A percentile compares a stretch with the other conserved stretches of the same genome.
Evolutionary conservation across 139 green algal genomes (phyloP).

Genomic region (Coelastrella sp.): DNA sequence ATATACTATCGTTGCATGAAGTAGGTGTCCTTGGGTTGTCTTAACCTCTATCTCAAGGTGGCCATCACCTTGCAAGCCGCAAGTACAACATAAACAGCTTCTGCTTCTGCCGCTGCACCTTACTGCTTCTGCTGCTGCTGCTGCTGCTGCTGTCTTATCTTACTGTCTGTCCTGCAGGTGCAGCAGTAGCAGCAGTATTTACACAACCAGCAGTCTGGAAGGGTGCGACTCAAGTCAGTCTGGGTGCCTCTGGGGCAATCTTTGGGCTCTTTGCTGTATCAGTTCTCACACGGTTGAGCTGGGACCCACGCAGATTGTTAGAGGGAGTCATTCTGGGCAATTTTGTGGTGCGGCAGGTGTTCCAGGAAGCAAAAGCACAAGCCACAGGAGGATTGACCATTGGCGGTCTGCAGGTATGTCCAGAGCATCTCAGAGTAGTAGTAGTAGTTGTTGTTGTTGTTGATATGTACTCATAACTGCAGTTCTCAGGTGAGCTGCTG

Average conservation of each 20-base stretch:
- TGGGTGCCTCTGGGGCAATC: constrained; percentile 83
- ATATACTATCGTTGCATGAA: too few species aligned
- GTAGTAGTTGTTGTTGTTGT: not conserved
- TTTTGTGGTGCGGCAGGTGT: constrained; percentile 85
- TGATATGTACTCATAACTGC: too few species aligned
- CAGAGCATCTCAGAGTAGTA: too few species aligned
- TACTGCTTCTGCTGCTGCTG: not conserved
- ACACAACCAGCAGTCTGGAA: constrained; percentile 40
- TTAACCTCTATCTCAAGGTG: too few species aligned
- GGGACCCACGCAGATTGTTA: constrained; percentile 77
- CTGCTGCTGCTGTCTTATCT: not conserved
- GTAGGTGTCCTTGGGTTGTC: too few species aligned
- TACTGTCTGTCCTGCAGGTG: constrained; percentile 50
- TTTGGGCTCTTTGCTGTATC: constrained; percentile 91
- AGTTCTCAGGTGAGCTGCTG: too few species aligned
- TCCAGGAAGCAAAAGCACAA: constrained; percentile 59
- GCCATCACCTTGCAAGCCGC: too few species aligned
- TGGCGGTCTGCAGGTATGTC: constrained; percentile 41
- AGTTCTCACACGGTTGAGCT: constrained; percentile 72
- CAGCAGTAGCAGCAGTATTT: constrained; percentile 57
- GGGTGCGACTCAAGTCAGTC: constrained; percentile 45
- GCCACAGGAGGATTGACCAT: constrained; percentile 57
- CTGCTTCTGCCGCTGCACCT: not conserved
- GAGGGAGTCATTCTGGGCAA: constrained; percentile 85
- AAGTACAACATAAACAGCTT: not conserved